Percentiles rank a stretch among this genome's conserved stretches.
These are phyloP conservation scores for Urochloa ruziziensis DNA, from an alignment of 176 grass and related monocot genomes.

Conservation along the genomic window DNA sequence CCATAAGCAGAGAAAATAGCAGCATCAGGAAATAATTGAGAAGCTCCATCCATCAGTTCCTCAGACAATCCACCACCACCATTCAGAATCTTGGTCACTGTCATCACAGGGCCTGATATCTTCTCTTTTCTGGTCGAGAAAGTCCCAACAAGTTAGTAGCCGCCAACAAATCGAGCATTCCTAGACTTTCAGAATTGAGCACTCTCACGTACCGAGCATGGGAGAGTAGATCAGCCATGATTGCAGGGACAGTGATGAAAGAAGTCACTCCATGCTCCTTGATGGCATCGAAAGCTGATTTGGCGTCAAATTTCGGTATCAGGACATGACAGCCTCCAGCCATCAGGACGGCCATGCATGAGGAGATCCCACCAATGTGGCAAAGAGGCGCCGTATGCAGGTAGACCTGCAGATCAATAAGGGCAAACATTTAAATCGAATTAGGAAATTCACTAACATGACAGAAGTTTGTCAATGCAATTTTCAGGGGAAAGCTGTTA, in stretches of 20 bases:
- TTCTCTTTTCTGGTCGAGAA: constrained; percentile 47
- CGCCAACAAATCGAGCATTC: background rate
- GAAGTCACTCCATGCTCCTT: constrained; percentile 61
- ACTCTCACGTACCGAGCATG: constrained; percentile 44
- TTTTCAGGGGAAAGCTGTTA: background rate
- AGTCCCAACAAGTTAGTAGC: background rate
- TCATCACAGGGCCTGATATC: constrained; percentile 14
- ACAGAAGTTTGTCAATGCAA: background rate
- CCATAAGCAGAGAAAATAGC: constrained; percentile 86
- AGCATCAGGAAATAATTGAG: constrained; percentile 53
- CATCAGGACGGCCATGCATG: constrained; percentile 72
- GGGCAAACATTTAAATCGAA: background rate
- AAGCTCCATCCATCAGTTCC: constrained; percentile 52
- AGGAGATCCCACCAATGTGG: constrained; percentile 91
- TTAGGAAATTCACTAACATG: background rate
- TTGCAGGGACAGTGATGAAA: constrained; percentile 84
- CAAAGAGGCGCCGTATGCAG: constrained; percentile 77
- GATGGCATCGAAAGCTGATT: constrained; percentile 50
- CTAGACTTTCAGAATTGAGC: background rate
- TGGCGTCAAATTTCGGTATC: constrained; percentile 69
- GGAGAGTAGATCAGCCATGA: constrained; percentile 78
- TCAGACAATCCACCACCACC: constrained; percentile 60
- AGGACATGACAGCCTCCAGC: constrained; percentile 71
- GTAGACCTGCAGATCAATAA: constrained; percentile 56
- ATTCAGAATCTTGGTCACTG: constrained; percentile 75